Conservation (phyloP, 352 stramenopile genomes). For the Globisporangium polare region DNA sequence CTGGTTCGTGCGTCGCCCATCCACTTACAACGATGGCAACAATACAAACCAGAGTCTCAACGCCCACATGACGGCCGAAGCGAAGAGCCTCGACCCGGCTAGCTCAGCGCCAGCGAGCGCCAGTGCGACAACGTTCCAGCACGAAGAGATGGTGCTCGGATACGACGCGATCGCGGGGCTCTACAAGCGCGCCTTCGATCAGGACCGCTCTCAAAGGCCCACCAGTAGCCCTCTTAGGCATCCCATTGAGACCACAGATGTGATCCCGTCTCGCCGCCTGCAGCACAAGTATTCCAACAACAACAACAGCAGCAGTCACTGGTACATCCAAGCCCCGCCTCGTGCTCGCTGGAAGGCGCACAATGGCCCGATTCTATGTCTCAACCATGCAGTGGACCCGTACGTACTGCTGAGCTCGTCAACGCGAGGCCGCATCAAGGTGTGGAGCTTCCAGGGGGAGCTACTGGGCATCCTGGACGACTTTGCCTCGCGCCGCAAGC, state of each 20-base stretch:
- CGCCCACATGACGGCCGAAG: neutral
- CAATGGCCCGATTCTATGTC: conserved; percentile 26
- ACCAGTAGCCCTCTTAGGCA: neutral
- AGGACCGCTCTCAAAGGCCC: neutral
- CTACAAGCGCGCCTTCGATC: conserved; percentile 31
- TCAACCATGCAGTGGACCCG: conserved; percentile 35
- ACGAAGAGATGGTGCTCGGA: conserved; percentile 51
- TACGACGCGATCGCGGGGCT: conserved; percentile 51
- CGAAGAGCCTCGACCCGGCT: neutral
- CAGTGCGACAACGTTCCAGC: conserved; percentile 30
- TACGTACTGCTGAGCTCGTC: conserved; percentile 46
- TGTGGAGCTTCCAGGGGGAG: conserved; percentile 46
- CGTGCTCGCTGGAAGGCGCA: conserved; percentile 42
- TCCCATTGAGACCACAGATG: neutral
- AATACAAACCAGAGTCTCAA: neutral
- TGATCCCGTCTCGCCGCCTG: neutral
- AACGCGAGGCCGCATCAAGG: conserved; percentile 48
- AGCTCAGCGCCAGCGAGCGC: neutral
- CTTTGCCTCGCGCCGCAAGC: conserved; percentile 54
- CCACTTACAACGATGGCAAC: neutral
- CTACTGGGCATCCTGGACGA: conserved; percentile 53
- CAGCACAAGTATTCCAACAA: neutral
- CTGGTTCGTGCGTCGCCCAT: conserved; percentile 25
- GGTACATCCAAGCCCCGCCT: neutral
- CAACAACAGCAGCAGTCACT: neutral